A percentile compares a stretch with the other conserved stretches of the same genome.
Conservation (phyloP, 2,329 filamentous ascomycete species). For the Thelonectria discophora region DNA sequence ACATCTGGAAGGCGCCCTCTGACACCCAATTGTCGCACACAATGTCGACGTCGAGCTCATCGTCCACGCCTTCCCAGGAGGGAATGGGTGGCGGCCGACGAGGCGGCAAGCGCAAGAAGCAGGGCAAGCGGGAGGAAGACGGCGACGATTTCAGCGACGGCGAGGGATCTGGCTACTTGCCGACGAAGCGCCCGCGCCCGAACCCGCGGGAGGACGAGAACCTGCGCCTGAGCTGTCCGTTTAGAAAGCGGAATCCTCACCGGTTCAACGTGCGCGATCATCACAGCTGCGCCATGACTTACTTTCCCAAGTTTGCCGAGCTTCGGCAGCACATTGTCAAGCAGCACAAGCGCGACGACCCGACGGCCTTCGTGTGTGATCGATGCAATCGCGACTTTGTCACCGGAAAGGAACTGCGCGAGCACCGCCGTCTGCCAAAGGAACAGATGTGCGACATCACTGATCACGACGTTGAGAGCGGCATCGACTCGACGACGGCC, state of each 20-base stretch:
- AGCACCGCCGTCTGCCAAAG: conserved; percentile 52
- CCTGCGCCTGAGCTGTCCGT: conserved; percentile 54
- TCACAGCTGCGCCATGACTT: conserved; percentile 55
- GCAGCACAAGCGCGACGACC: conserved; percentile 54
- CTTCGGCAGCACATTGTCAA: conserved; percentile 55
- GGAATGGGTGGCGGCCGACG: conserved; percentile 34
- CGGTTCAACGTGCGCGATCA: conserved; percentile 58
- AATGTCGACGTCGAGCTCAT: conserved; percentile 45
- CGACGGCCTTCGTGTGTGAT: conserved; percentile 52
- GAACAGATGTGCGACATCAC: conserved; percentile 54
- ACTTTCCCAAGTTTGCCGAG: conserved; percentile 53
- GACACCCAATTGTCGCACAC: conserved; percentile 44
- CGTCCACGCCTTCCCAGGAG: conserved; percentile 44
- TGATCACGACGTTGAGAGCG: conserved; percentile 52
- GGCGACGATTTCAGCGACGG: conserved; percentile 49
- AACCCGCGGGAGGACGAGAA: conserved; percentile 50
- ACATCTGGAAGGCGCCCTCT: conserved; percentile 45
- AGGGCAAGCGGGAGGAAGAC: conserved; percentile 42
- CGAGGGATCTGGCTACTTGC: conserved; percentile 43
- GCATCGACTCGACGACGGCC: conserved; percentile 52
- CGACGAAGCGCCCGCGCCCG: conserved; percentile 44
- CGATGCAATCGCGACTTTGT: conserved; percentile 52
- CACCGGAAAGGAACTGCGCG: conserved; percentile 50
- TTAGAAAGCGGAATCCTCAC: conserved; percentile 54
- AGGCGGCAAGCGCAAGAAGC: conserved; percentile 50